Percentiles rank a stretch among this genome's conserved stretches.
phyloP scores from a whole-genome alignment of 345 rosid genomes.

The Aquilaria malaccensis region DNA sequence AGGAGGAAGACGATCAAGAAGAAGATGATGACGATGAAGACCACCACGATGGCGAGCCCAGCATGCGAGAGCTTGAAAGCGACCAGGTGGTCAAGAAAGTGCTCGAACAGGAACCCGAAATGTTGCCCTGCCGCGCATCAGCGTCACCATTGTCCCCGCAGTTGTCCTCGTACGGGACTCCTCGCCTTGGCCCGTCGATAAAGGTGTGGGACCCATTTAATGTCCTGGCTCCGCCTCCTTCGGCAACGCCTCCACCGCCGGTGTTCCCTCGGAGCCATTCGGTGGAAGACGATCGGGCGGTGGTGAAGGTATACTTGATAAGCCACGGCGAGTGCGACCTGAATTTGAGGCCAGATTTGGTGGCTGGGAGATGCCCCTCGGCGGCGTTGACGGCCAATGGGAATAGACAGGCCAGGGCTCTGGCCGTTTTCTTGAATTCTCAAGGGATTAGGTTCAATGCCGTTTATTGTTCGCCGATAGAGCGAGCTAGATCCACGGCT shows the following conservation, averaged over 20 bases:
- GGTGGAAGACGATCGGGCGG: conserved; percentile 31
- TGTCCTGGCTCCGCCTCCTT: conserved; percentile 66
- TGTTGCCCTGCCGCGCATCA: conserved; percentile 73
- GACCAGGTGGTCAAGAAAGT: conserved; percentile 55
- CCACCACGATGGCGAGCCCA: conserved; percentile 18
- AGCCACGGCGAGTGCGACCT: conserved; percentile 75
- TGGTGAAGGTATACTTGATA: conserved; percentile 53
- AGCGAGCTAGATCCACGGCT: conserved; percentile 74
- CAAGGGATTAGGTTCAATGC: conserved; percentile 58
- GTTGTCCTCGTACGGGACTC: conserved; percentile 72
- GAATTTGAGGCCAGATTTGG: conserved; percentile 56
- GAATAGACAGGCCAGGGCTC: conserved; percentile 78
- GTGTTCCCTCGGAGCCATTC: conserved; percentile 33
- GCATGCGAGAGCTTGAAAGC: conserved; percentile 17
- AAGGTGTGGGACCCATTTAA: conserved; percentile 95
- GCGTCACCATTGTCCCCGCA: conserved; percentile 93
- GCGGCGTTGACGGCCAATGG: conserved; percentile 61
- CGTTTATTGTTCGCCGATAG: conserved; percentile 62
- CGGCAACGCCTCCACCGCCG: conserved; percentile 33
- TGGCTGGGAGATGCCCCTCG: conserved; percentile 61
- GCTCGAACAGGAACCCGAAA: conserved; percentile 77
- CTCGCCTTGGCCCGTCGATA: conserved; percentile 73
- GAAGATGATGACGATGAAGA: conserved; percentile 32
- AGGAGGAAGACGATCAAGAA: conserved; percentile 26
- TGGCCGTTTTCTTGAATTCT: conserved; percentile 68